Percentiles rank a stretch among this genome's conserved stretches.
Evolutionary conservation across 2,329 filamentous ascomycete species (phyloP).

Genomic region (Kalmusia sp.): DNA sequence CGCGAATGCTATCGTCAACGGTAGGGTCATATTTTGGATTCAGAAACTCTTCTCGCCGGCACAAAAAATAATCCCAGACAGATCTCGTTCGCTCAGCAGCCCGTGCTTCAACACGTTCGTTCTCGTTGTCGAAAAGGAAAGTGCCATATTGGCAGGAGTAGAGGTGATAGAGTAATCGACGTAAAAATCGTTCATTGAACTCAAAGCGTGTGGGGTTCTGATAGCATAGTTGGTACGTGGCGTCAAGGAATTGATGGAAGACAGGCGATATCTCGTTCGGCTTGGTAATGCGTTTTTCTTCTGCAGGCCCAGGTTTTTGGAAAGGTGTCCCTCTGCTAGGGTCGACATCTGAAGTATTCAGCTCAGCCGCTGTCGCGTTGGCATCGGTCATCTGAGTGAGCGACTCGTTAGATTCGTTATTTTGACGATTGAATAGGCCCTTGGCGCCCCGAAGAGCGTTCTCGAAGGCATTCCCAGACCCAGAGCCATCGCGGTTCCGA

Average conservation of each 20-base stretch:
- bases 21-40: conserved; percentile 79
- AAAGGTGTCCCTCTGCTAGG: conserved; percentile 44
- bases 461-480: conserved; percentile 78
- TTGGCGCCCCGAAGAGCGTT: conserved; percentile 85
- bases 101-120: conserved; percentile 75
- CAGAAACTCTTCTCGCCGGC: conserved; percentile 78
- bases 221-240: conserved; percentile 85
- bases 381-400: conserved; percentile 59
- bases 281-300: conserved; percentile 73
- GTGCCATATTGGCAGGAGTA: conserved; percentile 98
- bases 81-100: conserved; percentile 78
- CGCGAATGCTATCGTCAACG: conserved; percentile 79
- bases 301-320: conserved; percentile 49
- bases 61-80: conserved; percentile 96
- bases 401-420: conserved; percentile 69
- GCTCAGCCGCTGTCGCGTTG: conserved; percentile 56
- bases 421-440: conserved; percentile 84
- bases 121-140: conserved; percentile 94
- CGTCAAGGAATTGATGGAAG: conserved; percentile 97
- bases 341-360: conserved; percentile 56
- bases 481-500: conserved; percentile 40
- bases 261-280: conserved; percentile 94
- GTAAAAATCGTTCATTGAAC: conserved; percentile 92
- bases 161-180: conserved; percentile 87
- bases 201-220: conserved; percentile 91